Percentiles rank a stretch among this genome's conserved stretches.
phyloP scores from a whole-genome alignment of 2,329 filamentous ascomycete species.

The Blastomyces silverae region DNA sequence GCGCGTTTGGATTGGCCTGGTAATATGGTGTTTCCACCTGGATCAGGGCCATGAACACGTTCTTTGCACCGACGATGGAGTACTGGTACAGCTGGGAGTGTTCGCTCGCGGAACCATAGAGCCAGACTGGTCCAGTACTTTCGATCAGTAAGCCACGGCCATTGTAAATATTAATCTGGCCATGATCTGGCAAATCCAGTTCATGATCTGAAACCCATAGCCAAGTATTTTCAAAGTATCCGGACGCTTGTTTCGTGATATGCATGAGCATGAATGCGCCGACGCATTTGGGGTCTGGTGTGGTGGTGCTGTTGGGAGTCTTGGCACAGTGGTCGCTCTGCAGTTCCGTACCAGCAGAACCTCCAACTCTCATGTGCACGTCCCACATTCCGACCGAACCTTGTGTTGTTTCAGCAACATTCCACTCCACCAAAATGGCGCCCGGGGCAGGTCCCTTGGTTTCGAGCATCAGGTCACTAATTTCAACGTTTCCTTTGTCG shows the following conservation, averaged over 20 bases:
- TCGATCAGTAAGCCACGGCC: slow-evolving; percentile 78
- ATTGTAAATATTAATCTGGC: slow-evolving; percentile 69
- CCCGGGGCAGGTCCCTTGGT: slow-evolving; percentile 77
- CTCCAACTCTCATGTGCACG: slow-evolving; percentile 89
- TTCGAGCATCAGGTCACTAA: slow-evolving; percentile 78
- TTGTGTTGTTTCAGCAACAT: slow-evolving; percentile 58
- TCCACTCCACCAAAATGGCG: slow-evolving; percentile 88
- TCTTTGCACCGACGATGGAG: slow-evolving; percentile 67
- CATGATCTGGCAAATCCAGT: slow-evolving; percentile 65
- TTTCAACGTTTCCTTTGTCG: slow-evolving; percentile 73
- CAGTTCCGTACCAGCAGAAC: slow-evolving; percentile 73
- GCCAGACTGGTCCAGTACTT: slow-evolving; percentile 68
- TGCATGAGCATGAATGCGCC: slow-evolving; percentile 63
- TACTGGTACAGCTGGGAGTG: slow-evolving; percentile 67
- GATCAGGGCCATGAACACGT: slow-evolving; percentile 75
- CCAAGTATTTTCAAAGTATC: slow-evolving; percentile 85
- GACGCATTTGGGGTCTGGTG: slow-evolving; percentile 60
- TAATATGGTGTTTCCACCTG: slow-evolving; percentile 85
- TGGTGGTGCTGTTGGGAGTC: slow-evolving; percentile 57
- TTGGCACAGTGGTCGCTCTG: slow-evolving; percentile 75
- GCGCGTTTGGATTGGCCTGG: slow-evolving; percentile 65
- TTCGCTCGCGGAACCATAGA: slow-evolving; percentile 65
- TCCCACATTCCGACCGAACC: slow-evolving; percentile 84
- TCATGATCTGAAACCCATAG: slow-evolving; percentile 89
- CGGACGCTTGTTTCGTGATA: slow-evolving; percentile 51